Conservation (phyloP, 2,329 filamentous ascomycete species). For the Magnaporthiopsis poae region DNA sequence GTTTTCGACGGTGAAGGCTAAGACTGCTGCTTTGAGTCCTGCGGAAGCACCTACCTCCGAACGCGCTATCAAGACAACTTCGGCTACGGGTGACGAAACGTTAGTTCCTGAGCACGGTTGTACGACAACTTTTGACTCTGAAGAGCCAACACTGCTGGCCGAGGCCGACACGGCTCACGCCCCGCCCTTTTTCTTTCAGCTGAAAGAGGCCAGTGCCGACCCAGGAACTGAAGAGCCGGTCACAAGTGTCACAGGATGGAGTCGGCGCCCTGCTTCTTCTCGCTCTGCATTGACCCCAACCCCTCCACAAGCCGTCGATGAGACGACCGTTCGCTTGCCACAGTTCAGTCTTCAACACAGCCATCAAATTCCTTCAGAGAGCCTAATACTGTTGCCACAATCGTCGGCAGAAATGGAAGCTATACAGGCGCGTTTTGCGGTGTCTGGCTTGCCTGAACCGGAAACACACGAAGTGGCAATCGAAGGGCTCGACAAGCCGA, state of each 20-base stretch:
- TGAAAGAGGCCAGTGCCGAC: neutral
- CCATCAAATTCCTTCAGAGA: neutral
- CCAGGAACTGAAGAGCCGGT: neutral
- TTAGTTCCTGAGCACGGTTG: neutral
- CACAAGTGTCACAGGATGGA: neutral
- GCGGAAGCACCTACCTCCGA: neutral
- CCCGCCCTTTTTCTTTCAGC: neutral
- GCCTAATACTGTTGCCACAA: neutral
- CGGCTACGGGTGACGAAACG: neutral
- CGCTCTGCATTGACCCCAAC: neutral
- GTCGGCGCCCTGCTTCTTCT: neutral
- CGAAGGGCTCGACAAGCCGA: neutral
- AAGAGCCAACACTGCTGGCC: conserved; percentile 1
- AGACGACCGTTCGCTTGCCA: neutral
- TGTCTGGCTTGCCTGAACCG: neutral
- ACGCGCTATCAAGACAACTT: neutral
- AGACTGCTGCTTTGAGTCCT: neutral
- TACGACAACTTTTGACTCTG: neutral
- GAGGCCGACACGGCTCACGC: neutral
- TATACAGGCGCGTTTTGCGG: no score
- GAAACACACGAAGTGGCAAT: neutral
- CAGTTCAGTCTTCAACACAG: neutral
- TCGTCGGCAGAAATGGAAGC: neutral
- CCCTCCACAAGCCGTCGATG: neutral
- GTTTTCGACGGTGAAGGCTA: neutral